Conservation (phyloP, 805 yeast genomes). For the Blastobotrys americana region DNA sequence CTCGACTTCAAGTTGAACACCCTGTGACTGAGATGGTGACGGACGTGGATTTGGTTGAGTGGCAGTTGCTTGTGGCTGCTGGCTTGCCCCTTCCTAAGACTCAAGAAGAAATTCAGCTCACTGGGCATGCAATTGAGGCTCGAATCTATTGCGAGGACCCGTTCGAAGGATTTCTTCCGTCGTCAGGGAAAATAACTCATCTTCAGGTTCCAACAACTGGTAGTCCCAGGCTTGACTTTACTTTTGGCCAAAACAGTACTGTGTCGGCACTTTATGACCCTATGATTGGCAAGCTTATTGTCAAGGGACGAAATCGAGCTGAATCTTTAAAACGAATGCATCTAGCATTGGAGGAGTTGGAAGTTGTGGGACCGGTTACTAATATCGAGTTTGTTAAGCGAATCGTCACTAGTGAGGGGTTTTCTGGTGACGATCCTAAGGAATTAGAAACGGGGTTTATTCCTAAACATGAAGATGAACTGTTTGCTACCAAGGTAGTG, state of each 20-base stretch:
- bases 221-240: constrained; percentile 26
- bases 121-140: constrained; percentile 30
- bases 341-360: constrained; percentile 25
- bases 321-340: constrained; percentile 26
- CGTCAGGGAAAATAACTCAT: constrained; percentile 27
- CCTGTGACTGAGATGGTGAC: constrained; percentile 52
- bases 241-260: constrained; percentile 23
- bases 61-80: constrained; percentile 35
- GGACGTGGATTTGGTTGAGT: constrained; percentile 48
- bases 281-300: constrained; percentile 30
- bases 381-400: constrained; percentile 29
- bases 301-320: constrained; percentile 22
- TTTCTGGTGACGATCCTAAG: constrained; percentile 24
- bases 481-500: constrained; percentile 13
- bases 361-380: constrained; percentile 29
- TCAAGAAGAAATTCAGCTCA: constrained; percentile 24
- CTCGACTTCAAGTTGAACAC: constrained; percentile 52
- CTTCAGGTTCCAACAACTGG: constrained; percentile 22
- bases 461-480: constrained; percentile 21
- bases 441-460: constrained; percentile 30
- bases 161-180: constrained; percentile 27
- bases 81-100: constrained; percentile 29
- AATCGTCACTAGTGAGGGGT: constrained; percentile 21
- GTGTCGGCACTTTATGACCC: constrained; percentile 30
- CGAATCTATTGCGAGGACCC: constrained; percentile 31